Evolutionary conservation across 202 grass and related monocot genomes (phyloP).

Genomic region (Zoysia matrella): DNA sequence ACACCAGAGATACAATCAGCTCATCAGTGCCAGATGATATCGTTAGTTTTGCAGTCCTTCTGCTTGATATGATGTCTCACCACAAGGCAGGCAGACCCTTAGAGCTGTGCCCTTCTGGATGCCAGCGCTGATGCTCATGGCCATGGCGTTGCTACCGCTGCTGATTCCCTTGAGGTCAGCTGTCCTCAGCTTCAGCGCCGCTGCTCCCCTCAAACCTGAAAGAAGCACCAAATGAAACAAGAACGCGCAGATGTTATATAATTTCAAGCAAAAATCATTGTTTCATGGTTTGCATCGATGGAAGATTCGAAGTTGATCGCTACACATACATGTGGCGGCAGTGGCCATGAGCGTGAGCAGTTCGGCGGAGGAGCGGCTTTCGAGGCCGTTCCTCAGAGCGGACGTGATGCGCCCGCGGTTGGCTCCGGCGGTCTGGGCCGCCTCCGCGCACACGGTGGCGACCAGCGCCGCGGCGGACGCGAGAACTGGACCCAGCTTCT

Average conservation of each 20-base stretch:
- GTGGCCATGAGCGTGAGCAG: slow-evolving; percentile 75
- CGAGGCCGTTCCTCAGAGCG: slow-evolving; percentile 59
- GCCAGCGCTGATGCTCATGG: too few species aligned
- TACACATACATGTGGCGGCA: slow-evolving; percentile 71
- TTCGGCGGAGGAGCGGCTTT: slow-evolving; percentile 59
- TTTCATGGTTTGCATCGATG: background rate
- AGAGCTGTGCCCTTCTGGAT: too few species aligned
- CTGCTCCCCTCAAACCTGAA: slow-evolving; percentile 75
- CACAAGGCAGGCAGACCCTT: background rate
- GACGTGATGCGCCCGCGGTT: slow-evolving; percentile 58
- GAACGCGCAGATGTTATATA: background rate
- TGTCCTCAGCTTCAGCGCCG: slow-evolving; percentile 68
- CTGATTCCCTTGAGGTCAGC: slow-evolving; percentile 34
- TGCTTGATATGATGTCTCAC: slow-evolving; percentile 32
- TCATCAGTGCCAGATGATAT: background rate
- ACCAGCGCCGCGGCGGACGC: slow-evolving; percentile 81
- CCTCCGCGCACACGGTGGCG: slow-evolving; percentile 85
- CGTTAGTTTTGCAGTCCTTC: background rate
- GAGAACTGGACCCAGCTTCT: slow-evolving; percentile 60
- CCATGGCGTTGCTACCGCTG: slow-evolving; percentile 12
- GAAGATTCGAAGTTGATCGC: background rate
- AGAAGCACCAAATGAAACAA: background rate
- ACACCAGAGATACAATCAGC: background rate
- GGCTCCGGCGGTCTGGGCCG: slow-evolving; percentile 59
- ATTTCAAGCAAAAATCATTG: background rate